Evolutionary conservation across 176 grass and related monocot species (phyloP), one percentile per base, ranked within the genome.

Genomic region (Musa acuminata): DNA sequence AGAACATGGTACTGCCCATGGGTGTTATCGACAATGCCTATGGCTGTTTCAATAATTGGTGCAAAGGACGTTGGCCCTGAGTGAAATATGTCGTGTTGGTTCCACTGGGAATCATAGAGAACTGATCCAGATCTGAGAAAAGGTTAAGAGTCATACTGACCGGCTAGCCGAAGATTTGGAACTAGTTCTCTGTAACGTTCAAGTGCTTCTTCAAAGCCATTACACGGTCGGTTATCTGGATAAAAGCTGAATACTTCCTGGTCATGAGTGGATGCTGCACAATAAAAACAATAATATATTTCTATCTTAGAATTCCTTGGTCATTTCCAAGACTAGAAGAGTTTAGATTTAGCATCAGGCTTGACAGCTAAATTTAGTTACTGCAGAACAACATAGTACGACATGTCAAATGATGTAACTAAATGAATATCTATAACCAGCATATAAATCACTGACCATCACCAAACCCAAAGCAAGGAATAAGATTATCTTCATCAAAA

Each of bases 21-120:
- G 53, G 51, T 57, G 48, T 17, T 62, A 62, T 77, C 73, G 8
- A 83, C 81, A 22, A 76, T 72, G 13, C 74, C 68, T 65, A 83
- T 83, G 29, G 81, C 81, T 24, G 49, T 83, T 63, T 83, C 81
- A 78, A 83, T 83, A 57, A 83, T 78, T 29, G 81, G 81, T 43
- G 81, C 81, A 27, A 83, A 83, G 26, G 81, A 83, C 55, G 81
- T 83, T 10, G 80, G 55, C 7, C 69, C 77, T 79, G 62, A 35
- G 53, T 53, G 50, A 23, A 72, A 67, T 14, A 20, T 52, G 49
- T 8, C 19, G 24, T 19, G 11, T 24, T 51, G 1, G 69, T 22
- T 52, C 9, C 13, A 12, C 1, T 52, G n/a, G n/a, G 21, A 24
- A 20, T 22, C 9, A 52, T 52, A 72, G 7, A 53, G 43, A 72